Evolutionary conservation across 306 rosid genomes (phyloP).

Genomic region (Cyclanthera cordifolia): DNA sequence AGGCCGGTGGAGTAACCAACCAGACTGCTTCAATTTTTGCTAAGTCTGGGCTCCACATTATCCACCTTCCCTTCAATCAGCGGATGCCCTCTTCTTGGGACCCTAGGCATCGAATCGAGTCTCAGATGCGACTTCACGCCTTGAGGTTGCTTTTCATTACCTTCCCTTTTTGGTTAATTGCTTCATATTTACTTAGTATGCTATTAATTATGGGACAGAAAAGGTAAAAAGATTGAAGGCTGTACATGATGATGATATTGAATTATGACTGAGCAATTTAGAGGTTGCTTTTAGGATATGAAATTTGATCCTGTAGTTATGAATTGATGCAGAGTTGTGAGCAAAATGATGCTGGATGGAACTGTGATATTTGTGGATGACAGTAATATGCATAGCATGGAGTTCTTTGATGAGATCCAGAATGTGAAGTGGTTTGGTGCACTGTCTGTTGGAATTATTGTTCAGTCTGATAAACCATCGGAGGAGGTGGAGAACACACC

Average conservation of each 20-base stretch:
- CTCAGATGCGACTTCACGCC: conserved; percentile 77
- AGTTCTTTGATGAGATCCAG: conserved; percentile 81
- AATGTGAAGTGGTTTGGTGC: conserved; percentile 85
- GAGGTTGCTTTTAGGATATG: conserved; percentile 15
- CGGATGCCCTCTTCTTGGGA: conserved; percentile 82
- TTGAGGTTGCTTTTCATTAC: conserved; percentile 41
- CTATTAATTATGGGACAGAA: not conserved
- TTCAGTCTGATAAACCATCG: conserved; percentile 34
- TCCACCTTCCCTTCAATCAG: conserved; percentile 56
- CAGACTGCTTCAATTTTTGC: conserved; percentile 70
- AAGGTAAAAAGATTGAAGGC: not conserved
- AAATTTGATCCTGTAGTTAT: conserved; percentile 22
- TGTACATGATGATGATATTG: not conserved
- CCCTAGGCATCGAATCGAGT: conserved; percentile 62
- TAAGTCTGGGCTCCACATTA: conserved; percentile 52
- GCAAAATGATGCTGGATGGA: conserved; percentile 77
- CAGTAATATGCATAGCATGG: conserved; percentile 97
- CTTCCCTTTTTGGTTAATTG: not conserved
- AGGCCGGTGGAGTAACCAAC: conserved; percentile 79
- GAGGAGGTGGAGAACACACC: conserved; percentile 35
- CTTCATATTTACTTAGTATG: not conserved
- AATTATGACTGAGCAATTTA: conserved; percentile 7
- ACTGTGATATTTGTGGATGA: conserved; percentile 89
- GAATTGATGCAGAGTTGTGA: conserved; percentile 58
- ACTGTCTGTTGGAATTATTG: conserved; percentile 80